phyloP scores from a whole-genome alignment of 768 basidiomycete genomes.

The Pleurotus tuber-regium region DNA sequence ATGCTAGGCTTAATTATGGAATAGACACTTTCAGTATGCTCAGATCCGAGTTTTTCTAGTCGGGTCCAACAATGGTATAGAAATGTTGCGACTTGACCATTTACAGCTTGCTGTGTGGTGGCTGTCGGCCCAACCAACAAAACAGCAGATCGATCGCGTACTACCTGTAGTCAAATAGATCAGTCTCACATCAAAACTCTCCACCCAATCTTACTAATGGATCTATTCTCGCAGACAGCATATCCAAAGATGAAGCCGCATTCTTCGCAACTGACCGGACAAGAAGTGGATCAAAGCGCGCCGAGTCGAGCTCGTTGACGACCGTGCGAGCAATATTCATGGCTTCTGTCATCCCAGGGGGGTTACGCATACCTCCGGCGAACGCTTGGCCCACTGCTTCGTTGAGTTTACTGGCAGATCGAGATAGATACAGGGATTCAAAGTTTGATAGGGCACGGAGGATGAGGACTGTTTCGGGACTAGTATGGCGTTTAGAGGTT shows the following conservation, averaged over 20 bases:
- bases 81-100: slow-evolving; percentile 76
- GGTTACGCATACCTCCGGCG: slow-evolving; percentile 62
- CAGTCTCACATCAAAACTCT: background rate
- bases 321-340: slow-evolving; percentile 71
- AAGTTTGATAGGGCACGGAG: slow-evolving; percentile 81
- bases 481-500: too few relatives aligned
- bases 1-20: slow-evolving; percentile 54
- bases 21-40: slow-evolving; percentile 62
- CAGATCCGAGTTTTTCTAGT: slow-evolving; percentile 61
- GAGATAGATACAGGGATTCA: slow-evolving; percentile 85
- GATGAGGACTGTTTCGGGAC: slow-evolving; percentile 89
- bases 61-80: slow-evolving; percentile 75
- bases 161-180: slow-evolving; percentile 41
- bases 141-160: slow-evolving; percentile 75
- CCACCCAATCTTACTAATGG: slow-evolving; percentile 50
- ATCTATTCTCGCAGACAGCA: slow-evolving; percentile 61
- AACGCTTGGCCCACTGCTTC: slow-evolving; percentile 81
- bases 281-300: slow-evolving; percentile 88
- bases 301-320: slow-evolving; percentile 90
- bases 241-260: slow-evolving; percentile 66
- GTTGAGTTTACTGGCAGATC: slow-evolving; percentile 79
- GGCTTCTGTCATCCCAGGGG: slow-evolving; percentile 77
- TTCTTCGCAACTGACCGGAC: slow-evolving; percentile 78
- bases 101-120: slow-evolving; percentile 74
- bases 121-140: slow-evolving; percentile 74